Base-by-base conservation (phyloP, 345 rosid species). In the Euclidium syriacum region DNA sequence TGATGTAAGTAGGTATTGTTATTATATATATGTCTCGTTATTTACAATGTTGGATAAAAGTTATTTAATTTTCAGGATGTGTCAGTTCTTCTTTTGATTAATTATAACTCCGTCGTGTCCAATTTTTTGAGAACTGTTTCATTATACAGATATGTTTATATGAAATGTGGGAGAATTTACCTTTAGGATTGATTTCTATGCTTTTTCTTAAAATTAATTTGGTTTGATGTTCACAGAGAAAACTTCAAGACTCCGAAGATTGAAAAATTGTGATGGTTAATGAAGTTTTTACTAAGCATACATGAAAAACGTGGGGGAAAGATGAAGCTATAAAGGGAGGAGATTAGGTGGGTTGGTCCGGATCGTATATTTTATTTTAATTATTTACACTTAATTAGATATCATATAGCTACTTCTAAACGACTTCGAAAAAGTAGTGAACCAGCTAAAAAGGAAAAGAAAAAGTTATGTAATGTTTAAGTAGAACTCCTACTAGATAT, bases 321-420 rank as follows among this genome's bases (percentile, higher is more conserved):
- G 65, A 9, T 42, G 22, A 30, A 32, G 30, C 20, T 10, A 44
- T 30, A 53, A 23, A 36, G 66, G 71, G 1, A 65, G 71, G 63
- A 55, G 35, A 25, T 44, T 65, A 65, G 71, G 71, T 65, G 55
- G 16, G 32, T 18, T 8, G 66, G 55, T 47, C 11, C 25, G 16
- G 16, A 15, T 33, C 2, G 9, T 22, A 59, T 29, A 12, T 12
- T 43, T n/a, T 26, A 3, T 24, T 24, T 24, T 24, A 25, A 62
- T 16, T 7, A 10, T 23, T 33, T n/a, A n/a, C n/a, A n/a, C n/a
- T n/a, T n/a, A n/a, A n/a, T n/a, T n/a, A n/a, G n/a, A n/a, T n/a
- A n/a, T n/a, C n/a, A n/a, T n/a, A n/a, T n/a, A n/a, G n/a, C n/a
- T n/a, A n/a, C n/a, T n/a, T n/a, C n/a, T n/a, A n/a, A n/a, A n/a